A percentile compares a stretch with the other conserved stretches of the same genome.
These are phyloP conservation scores for Phytophthora colocasiae DNA, from an alignment of 352 stramenopile genomes.

Conservation along the genomic window DNA sequence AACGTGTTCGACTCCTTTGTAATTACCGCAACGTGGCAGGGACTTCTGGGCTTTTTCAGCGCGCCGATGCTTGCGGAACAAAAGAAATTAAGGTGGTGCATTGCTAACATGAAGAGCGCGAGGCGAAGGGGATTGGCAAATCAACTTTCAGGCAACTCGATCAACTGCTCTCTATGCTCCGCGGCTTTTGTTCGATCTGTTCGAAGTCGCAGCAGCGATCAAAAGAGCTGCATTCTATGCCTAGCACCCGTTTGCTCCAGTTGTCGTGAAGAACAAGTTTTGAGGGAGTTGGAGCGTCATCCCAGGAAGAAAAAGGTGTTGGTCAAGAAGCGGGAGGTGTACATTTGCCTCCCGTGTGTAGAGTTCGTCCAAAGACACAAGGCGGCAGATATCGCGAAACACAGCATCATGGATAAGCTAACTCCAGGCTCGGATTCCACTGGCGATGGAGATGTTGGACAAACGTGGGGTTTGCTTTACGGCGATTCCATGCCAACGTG, in stretches of 20 bases:
- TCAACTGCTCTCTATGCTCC: slow-evolving; percentile 32
- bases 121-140: slow-evolving; percentile 22
- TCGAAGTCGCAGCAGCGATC: slow-evolving; percentile 32
- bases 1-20: slow-evolving; percentile 39
- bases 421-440: slow-evolving; percentile 35
- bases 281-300: slow-evolving; percentile 24
- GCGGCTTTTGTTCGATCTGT: slow-evolving; percentile 24
- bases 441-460: slow-evolving; percentile 8
- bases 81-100: slow-evolving; percentile 47
- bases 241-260: slow-evolving; percentile 33
- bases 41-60: slow-evolving; percentile 33
- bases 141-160: slow-evolving; percentile 22
- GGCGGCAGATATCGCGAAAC: slow-evolving; percentile 26
- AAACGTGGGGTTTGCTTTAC: slow-evolving; percentile 37
- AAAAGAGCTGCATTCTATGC: slow-evolving; percentile 34
- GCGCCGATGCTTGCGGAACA: slow-evolving; percentile 33
- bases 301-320: slow-evolving; percentile 29
- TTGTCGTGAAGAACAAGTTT: slow-evolving; percentile 33
- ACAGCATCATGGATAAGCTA: slow-evolving; percentile 17
- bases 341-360: slow-evolving; percentile 31
- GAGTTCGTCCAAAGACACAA: slow-evolving; percentile 38
- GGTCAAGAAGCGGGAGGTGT: slow-evolving; percentile 30
- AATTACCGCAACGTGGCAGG: slow-evolving; percentile 34
- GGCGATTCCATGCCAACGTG: slow-evolving; percentile 33
- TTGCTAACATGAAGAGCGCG: slow-evolving; percentile 36